Base-by-base conservation (phyloP, 768 basidiomycete species). In the Chlorophyllum brunneum region DNA sequence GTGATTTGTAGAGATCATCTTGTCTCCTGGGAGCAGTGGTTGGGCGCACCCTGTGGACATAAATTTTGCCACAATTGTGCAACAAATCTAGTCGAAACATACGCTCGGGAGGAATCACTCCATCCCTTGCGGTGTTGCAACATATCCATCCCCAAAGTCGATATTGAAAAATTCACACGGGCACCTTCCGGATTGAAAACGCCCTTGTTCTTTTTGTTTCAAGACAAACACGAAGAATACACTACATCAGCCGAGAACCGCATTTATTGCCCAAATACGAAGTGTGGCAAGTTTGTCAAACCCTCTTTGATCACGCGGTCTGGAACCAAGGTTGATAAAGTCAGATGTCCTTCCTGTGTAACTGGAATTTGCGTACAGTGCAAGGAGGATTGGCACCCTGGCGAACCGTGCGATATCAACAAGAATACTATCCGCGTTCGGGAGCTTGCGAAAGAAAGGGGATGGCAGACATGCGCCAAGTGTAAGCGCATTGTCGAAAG, bases 391-490 rank as follows among this genome's bases (percentile, higher is more conserved):
- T 45, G 16, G 4, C 57, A 58, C 24, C 57, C 57, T 4, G 57
- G 50, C 2, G 54, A 51, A 3, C 30, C 22, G 13, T 58, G 57
- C 27, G 54, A 51, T 6, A 41, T 47, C 38, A 55, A 44, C 18
- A 6, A 55, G 37, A 6, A 41, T 8, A 49, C 18, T 13, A 29
- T 7, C 15, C 24, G 20, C 4, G 11, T 84, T 2, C 69, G 63
- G 20, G 71, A 66, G 5, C 70, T 83, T 2, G 82, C 81, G 0
- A 59, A 58, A 2, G 58, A 69, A 24, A 54, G 75, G 38, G 66
- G 67, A 8, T 86, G 81, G 83, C 80, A 84, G 58, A 83, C 80
- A 0, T 86, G 83, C 59, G 81, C 82, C 0, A 72, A 72, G 4
- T 86, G 84, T 58, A 59, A 70, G 5, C 65, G 71, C 6, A 70